These are phyloP conservation scores for Boletus hoseneyae DNA, from an alignment of 1,284 basidiomycete species.

Conservation along the genomic window DNA sequence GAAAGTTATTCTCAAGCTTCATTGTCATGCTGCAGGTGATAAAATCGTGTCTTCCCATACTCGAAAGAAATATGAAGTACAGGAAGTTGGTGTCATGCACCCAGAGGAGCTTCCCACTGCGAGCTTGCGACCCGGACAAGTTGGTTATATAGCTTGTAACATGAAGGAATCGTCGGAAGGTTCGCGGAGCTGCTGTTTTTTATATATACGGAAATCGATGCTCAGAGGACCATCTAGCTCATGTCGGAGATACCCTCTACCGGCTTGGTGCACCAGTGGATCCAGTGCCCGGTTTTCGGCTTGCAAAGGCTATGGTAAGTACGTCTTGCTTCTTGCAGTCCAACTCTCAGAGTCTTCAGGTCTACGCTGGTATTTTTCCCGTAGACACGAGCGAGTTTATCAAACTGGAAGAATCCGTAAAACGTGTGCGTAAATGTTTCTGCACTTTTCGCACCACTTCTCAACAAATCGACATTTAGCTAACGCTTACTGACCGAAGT, in stretches of 20 bases:
- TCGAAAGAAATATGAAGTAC: constrained; percentile 88
- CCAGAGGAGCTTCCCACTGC: constrained; percentile 80
- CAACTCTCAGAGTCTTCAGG: constrained; percentile 43
- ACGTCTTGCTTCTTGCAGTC: background rate
- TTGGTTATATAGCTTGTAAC: constrained; percentile 89
- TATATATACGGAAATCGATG: background rate
- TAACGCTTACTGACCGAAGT: constrained; percentile 84
- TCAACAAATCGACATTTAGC: constrained; percentile 40
- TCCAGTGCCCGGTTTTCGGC: constrained; percentile 89
- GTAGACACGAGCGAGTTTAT: constrained; percentile 89
- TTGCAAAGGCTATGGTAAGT: constrained; percentile 88
- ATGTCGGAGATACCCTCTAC: constrained; percentile 93
- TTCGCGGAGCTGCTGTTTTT: constrained; percentile 26
- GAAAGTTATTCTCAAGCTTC: background rate
- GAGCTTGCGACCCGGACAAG: constrained; percentile 81
- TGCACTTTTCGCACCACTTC: constrained; percentile 1
- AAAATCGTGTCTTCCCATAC: constrained; percentile 86
- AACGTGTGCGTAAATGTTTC: constrained; percentile 54
- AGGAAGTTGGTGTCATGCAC: constrained; percentile 90
- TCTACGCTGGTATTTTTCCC: constrained; percentile 95
- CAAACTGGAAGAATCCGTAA: constrained; percentile 95
- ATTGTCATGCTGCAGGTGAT: constrained; percentile 56
- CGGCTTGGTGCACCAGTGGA: constrained; percentile 73
- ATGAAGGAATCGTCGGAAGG: constrained; percentile 99
- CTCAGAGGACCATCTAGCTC: constrained; percentile 49